Percentiles rank a stretch among this genome's conserved stretches.
phyloP scores from a whole-genome alignment of 345 rosid genomes.

The Lepidium africanum region DNA sequence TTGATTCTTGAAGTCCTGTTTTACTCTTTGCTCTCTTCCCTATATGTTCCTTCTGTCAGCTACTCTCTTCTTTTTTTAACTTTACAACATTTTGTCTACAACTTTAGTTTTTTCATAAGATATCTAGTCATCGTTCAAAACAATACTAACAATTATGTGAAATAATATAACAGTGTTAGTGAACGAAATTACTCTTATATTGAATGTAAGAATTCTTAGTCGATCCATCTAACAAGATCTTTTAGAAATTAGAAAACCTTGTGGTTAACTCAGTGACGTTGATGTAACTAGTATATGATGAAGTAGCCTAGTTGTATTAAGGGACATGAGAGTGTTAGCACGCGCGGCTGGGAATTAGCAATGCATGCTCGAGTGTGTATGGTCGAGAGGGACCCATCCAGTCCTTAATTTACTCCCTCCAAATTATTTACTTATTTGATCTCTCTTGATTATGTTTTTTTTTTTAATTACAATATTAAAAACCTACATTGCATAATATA shows the following conservation, averaged over 20 bases:
- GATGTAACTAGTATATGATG: not conserved
- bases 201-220: not conserved
- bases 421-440: conserved; percentile 6
- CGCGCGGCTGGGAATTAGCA: conserved; percentile 22
- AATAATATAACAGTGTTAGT: not conserved
- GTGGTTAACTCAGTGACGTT: not conserved
- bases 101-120: not conserved
- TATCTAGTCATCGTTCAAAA: not conserved
- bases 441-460: not conserved
- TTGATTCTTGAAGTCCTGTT: conserved; percentile 13
- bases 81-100: not conserved
- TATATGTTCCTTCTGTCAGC: conserved; percentile 31
- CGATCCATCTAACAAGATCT: not conserved
- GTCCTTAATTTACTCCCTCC: conserved; percentile 14
- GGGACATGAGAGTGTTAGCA: conserved; percentile 2
- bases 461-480: not conserved
- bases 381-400: conserved; percentile 20
- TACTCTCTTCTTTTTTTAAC: conserved; percentile 2
- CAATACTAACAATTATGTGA: not conserved
- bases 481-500: not conserved
- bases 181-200: not conserved
- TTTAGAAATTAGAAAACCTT: not conserved
- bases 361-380: conserved; percentile 29
- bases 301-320: conserved; percentile 1
- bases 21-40: conserved; percentile 19